Evolutionary conservation across 768 basidiomycete genomes (phyloP).

Genomic region (Rhodotorula toruloides): DNA sequence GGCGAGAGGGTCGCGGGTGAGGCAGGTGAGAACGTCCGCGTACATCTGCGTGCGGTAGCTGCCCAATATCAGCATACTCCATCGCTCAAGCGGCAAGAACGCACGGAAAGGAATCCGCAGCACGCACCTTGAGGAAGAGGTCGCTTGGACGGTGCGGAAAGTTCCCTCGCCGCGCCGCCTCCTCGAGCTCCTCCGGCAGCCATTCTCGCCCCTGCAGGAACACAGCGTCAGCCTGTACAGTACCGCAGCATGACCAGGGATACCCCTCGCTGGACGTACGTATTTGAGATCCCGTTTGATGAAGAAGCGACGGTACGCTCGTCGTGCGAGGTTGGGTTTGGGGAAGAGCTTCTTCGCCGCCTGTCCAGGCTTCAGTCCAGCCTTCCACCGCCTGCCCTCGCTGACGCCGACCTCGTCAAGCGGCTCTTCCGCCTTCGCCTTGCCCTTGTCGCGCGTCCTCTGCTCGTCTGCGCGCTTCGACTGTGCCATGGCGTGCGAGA

Average conservation of each 20-base stretch:
- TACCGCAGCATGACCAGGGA: conserved; percentile 23
- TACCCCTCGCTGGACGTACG: conserved; percentile 19
- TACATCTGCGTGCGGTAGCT: conserved; percentile 53
- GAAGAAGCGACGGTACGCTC: conserved; percentile 45
- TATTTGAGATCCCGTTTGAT: conserved; percentile 47
- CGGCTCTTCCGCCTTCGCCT: conserved; percentile 9
- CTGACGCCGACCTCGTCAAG: background rate
- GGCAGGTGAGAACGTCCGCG: conserved; percentile 57
- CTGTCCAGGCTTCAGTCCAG: conserved; percentile 45
- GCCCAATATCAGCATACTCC: background rate
- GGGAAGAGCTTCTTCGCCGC: conserved; percentile 52
- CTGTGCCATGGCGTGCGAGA: conserved; percentile 20
- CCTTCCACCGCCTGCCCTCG: conserved; percentile 7
- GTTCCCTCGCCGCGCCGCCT: conserved; percentile 53
- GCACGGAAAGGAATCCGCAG: background rate
- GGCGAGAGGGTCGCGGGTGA: conserved; percentile 56
- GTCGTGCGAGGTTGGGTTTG: conserved; percentile 44
- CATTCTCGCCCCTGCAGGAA: conserved; percentile 41
- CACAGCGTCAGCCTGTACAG: background rate
- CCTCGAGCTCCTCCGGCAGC: conserved; percentile 52
- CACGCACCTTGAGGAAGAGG: conserved; percentile 57
- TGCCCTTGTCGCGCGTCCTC: background rate
- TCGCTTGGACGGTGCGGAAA: conserved; percentile 58
- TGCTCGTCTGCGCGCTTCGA: background rate
- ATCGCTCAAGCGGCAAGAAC: background rate